Evolutionary conservation across 116 monocot species (phyloP).

Genomic region (Iris pallida): DNA sequence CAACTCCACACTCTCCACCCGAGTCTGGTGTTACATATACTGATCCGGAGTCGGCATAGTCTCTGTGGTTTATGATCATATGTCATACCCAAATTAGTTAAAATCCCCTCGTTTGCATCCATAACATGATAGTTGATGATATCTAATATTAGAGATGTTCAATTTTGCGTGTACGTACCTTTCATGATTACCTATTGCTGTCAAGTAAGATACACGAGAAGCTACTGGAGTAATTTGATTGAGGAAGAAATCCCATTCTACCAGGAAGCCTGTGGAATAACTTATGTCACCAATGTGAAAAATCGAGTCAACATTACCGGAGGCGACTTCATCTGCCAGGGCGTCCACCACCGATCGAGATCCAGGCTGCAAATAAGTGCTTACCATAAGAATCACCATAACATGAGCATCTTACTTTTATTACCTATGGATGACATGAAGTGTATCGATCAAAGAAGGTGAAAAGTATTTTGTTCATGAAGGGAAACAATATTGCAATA

Average conservation of each 20-base stretch:
- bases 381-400: too few relatives aligned
- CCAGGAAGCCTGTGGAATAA: slow-evolving; percentile 67
- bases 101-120: too few relatives aligned
- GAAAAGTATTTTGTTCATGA: too few relatives aligned
- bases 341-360: slow-evolving; percentile 48
- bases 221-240: slow-evolving; percentile 53
- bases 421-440: too few relatives aligned
- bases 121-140: too few relatives aligned
- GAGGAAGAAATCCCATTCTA: slow-evolving; percentile 77
- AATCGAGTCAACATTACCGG: slow-evolving; percentile 42
- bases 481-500: too few relatives aligned
- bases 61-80: slow-evolving; percentile 24
- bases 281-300: slow-evolving; percentile 79
- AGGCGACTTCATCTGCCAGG: slow-evolving; percentile 34
- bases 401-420: too few relatives aligned
- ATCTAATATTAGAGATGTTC: too few relatives aligned
- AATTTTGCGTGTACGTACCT: slow-evolving; percentile 20
- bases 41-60: slow-evolving; percentile 55
- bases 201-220: slow-evolving; percentile 63
- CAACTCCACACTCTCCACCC: slow-evolving; percentile 82
- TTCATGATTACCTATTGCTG: slow-evolving; percentile 72
- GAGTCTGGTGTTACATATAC: slow-evolving; percentile 69
- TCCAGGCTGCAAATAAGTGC: slow-evolving; percentile 44
- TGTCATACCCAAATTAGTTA: too few relatives aligned
- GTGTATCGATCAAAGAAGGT: too few relatives aligned